A percentile compares a stretch with the other conserved stretches of the same genome.
Conservation (phyloP, 495 filamentous ascomycete species). For the Tuber calosporum region DNA sequence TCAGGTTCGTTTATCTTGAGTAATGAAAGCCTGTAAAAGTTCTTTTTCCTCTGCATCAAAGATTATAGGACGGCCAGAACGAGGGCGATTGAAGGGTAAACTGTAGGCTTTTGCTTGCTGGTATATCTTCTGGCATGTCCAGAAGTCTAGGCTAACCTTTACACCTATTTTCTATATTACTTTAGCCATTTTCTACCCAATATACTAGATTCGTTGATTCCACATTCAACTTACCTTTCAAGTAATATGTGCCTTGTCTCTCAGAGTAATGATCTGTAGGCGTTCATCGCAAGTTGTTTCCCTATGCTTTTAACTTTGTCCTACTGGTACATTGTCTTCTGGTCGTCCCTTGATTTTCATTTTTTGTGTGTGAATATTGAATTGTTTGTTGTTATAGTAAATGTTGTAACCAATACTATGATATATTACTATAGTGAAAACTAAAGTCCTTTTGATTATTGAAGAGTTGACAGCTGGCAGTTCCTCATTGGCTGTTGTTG, state of each 20-base stretch:
- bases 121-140: not conserved
- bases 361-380: no score
- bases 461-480: not conserved
- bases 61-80: not conserved
- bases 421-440: accelerated
- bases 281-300: not conserved
- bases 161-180: not conserved
- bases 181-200: no score
- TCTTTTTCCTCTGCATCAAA: not conserved
- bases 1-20: slow-evolving; percentile 3
- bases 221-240: not conserved
- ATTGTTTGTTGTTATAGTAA: no score
- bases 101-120: not conserved
- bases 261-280: not conserved
- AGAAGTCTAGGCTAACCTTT: not conserved
- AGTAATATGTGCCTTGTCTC: not conserved
- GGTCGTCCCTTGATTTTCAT: not conserved
- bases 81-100: not conserved
- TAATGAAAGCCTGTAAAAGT: not conserved
- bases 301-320: not conserved
- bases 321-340: not conserved
- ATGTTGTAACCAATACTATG: not conserved
- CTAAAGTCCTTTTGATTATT: not conserved
- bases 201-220: no score
- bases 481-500: not conserved